phyloP scores from a whole-genome alignment of 345 rosid species.

The Hibiscus syriacus region DNA sequence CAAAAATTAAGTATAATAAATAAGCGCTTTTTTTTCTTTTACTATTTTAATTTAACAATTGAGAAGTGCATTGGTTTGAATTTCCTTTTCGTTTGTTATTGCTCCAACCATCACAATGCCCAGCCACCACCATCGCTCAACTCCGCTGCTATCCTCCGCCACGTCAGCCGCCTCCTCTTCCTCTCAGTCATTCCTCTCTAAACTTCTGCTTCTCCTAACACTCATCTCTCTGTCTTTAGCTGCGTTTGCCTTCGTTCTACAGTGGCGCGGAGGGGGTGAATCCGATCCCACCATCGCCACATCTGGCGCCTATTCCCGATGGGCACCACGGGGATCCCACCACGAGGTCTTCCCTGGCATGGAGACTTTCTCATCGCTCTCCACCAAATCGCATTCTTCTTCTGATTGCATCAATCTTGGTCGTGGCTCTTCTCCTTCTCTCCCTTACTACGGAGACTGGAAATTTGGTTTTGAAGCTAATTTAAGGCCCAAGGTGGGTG shows the following conservation, averaged over 20 bases:
- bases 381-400: constrained; percentile 47
- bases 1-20: too few species aligned
- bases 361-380: constrained; percentile 65
- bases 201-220: constrained; percentile 71
- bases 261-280: constrained; percentile 84
- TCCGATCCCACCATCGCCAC: constrained; percentile 51
- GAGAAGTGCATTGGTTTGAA: neutral
- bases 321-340: constrained; percentile 59
- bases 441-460: constrained; percentile 72
- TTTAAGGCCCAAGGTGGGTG: constrained; percentile 55
- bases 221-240: constrained; percentile 86
- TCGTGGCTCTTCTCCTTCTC: constrained; percentile 61
- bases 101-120: constrained; percentile 45
- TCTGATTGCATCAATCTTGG: constrained; percentile 56
- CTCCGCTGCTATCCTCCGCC: constrained; percentile 40
- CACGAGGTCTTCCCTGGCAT: constrained; percentile 83
- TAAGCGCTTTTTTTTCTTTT: too few species aligned
- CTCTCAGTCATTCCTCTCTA: constrained; percentile 40
- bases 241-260: constrained; percentile 77
- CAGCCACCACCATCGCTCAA: constrained; percentile 47
- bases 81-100: neutral
- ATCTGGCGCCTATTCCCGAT: constrained; percentile 31
- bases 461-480: constrained; percentile 55
- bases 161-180: neutral
- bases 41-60: too few species aligned